phyloP scores from a whole-genome alignment of 352 stramenopile species.

The Pythium brachiatum region DNA sequence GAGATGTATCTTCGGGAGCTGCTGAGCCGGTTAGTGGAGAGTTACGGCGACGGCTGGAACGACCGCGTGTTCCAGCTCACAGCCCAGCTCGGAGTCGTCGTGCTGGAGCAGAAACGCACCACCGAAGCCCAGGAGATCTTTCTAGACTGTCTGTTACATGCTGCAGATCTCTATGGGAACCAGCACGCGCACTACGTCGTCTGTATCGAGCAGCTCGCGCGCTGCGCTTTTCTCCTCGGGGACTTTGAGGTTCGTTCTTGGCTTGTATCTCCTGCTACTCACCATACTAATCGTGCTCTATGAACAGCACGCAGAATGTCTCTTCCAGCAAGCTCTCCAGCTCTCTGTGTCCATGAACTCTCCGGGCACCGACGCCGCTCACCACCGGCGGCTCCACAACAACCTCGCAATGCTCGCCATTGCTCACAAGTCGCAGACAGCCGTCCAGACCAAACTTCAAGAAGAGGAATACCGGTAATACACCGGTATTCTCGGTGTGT shows the following conservation, averaged over 20 bases:
- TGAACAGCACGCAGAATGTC: conserved; percentile 36
- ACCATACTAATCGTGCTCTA: background rate
- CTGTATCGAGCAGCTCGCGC: conserved; percentile 49
- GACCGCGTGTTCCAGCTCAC: conserved; percentile 41
- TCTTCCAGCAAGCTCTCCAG: conserved; percentile 40
- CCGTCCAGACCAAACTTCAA: conserved; percentile 23
- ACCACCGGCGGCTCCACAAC: conserved; percentile 45
- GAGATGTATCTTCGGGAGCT: conserved; percentile 36
- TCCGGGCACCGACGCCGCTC: background rate
- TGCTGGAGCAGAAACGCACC: conserved; percentile 50
- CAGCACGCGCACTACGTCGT: conserved; percentile 21
- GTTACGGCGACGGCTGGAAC: conserved; percentile 55
- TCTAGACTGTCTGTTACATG: conserved; percentile 30
- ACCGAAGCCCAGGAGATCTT: conserved; percentile 37
- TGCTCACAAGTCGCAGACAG: conserved; percentile 28
- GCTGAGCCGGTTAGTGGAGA: conserved; percentile 23
- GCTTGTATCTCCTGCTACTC: background rate
- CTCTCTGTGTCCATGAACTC: conserved; percentile 9
- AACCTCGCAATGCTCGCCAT: conserved; percentile 65
- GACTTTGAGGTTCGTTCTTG: conserved; percentile 39
- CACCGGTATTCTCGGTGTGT: conserved; percentile 6
- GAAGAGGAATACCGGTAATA: conserved; percentile 7
- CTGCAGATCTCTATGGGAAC: conserved; percentile 26
- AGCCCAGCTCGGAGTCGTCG: conserved; percentile 30
- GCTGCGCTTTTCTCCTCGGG: conserved; percentile 53